Conservation (phyloP, 345 rosid genomes). For the Citrus mangshanensis region DNA sequence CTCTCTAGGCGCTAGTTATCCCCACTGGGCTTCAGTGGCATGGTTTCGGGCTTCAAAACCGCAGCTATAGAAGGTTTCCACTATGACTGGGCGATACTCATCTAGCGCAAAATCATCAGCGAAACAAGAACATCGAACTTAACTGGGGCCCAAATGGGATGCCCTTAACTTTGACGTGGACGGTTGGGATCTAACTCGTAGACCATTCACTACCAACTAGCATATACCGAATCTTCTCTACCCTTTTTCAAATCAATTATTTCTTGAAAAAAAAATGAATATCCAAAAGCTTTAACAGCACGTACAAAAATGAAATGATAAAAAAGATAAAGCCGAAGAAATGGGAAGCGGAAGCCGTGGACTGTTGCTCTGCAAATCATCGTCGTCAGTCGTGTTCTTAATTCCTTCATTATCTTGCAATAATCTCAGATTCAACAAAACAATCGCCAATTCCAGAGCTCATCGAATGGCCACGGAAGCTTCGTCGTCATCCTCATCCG, state of each 20-base stretch:
- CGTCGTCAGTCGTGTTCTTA: constrained; percentile 36
- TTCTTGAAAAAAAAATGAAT: neutral
- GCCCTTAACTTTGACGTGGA: neutral
- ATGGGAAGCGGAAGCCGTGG: constrained; percentile 54
- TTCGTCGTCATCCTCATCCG: constrained; percentile 38
- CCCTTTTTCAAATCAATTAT: neutral
- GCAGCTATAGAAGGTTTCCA: neutral
- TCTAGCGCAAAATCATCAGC: neutral
- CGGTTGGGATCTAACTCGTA: neutral
- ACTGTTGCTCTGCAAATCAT: constrained; percentile 41
- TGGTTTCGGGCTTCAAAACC: too few relatives aligned
- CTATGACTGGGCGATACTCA: neutral
- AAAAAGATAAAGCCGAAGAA: neutral
- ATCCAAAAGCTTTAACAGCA: constrained; percentile 1
- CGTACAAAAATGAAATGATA: neutral
- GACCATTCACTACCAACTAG: neutral
- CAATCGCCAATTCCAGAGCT: constrained; percentile 25
- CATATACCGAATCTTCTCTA: neutral
- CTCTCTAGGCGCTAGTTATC: too few relatives aligned
- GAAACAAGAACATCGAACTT: neutral
- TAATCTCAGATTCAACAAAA: constrained; percentile 32
- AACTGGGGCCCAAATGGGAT: neutral
- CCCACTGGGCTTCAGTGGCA: too few relatives aligned
- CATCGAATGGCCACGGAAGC: constrained; percentile 44
- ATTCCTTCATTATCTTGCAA: constrained; percentile 41